Percentiles rank a stretch among this genome's conserved stretches.
These are phyloP conservation scores for Pichia sp. DNA, from an alignment of 1,139 yeast species.

Conservation along the genomic window DNA sequence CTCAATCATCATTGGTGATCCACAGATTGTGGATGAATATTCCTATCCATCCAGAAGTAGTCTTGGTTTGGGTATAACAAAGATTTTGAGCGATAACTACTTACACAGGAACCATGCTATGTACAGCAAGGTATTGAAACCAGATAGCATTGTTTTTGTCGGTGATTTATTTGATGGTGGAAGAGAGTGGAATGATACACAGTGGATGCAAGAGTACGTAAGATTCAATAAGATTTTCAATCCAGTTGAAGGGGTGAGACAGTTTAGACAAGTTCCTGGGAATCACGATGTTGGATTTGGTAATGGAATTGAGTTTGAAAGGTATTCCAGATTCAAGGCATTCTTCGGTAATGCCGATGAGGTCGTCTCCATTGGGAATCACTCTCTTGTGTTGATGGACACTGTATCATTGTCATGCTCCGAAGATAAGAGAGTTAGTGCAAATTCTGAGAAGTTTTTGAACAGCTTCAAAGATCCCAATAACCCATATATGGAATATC, in stretches of 20 bases:
- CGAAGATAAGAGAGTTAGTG: conserved; percentile 34
- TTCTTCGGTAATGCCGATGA: conserved; percentile 68
- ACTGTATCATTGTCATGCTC: conserved; percentile 68
- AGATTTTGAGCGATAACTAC: conserved; percentile 60
- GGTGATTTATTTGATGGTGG: conserved; percentile 98
- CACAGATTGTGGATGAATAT: conserved; percentile 50
- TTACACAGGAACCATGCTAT: conserved; percentile 68
- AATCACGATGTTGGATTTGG: conserved; percentile 97
- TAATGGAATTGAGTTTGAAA: conserved; percentile 45
- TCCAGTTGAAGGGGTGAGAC: conserved; percentile 34
- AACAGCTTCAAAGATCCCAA: conserved; percentile 23
- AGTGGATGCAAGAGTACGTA: conserved; percentile 66
- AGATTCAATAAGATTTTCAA: conserved; percentile 65
- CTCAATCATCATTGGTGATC: conserved; percentile 64
- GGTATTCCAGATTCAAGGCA: conserved; percentile 55
- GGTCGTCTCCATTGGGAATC: conserved; percentile 57
- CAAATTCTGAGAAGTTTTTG: conserved; percentile 37
- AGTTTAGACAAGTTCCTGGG: conserved; percentile 63
- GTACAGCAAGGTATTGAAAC: conserved; percentile 53
- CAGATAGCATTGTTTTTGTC: conserved; percentile 69
- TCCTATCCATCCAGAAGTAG: conserved; percentile 56
- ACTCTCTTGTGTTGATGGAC: conserved; percentile 70
- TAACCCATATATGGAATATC: conserved; percentile 33
- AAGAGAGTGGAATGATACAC: conserved; percentile 67
- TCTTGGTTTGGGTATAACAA: conserved; percentile 39